Percentiles rank a stretch among this genome's conserved stretches.
These are phyloP conservation scores for Purpureocillium lavendulum DNA, from an alignment of 2,329 filamentous ascomycete genomes.

Conservation along the genomic window DNA sequence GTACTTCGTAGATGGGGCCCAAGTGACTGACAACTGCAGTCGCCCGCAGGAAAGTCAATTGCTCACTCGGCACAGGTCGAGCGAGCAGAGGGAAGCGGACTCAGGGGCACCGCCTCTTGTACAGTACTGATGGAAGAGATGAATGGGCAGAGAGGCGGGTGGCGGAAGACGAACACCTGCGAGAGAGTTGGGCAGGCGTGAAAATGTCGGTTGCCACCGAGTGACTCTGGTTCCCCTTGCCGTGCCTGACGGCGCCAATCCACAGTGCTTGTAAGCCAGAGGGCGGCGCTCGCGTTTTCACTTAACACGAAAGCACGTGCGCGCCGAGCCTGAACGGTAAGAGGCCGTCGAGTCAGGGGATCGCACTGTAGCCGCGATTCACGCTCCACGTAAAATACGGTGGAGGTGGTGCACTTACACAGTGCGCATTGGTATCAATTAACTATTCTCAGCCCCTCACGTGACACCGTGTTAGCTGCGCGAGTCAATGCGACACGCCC, in stretches of 20 bases:
- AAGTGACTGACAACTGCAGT: too few relatives aligned
- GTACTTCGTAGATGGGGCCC: too few relatives aligned
- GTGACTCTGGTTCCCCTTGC: too few relatives aligned
- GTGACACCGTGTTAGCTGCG: slow-evolving; percentile 25
- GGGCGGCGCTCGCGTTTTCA: slow-evolving; percentile 13
- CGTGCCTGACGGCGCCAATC: slow-evolving; percentile 11
- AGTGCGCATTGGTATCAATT: slow-evolving; percentile 9
- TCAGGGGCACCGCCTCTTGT: too few relatives aligned
- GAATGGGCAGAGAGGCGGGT: too few relatives aligned
- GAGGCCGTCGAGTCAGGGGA: slow-evolving; percentile 4
- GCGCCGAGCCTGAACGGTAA: not conserved
- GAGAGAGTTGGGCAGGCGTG: not conserved
- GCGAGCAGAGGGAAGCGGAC: too few relatives aligned
- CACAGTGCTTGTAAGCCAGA: slow-evolving; percentile 20
- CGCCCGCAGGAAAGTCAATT: too few relatives aligned
- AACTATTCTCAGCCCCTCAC: slow-evolving; percentile 13
- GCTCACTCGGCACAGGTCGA: too few relatives aligned
- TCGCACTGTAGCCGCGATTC: slow-evolving; percentile 1
- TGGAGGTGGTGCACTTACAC: not conserved
- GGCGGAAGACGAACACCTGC: too few relatives aligned
- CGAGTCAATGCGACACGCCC: slow-evolving; percentile 6
- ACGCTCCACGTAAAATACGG: not conserved
- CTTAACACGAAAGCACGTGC: slow-evolving; percentile 26
- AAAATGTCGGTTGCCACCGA: slow-evolving; percentile 15
- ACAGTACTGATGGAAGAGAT: too few relatives aligned